Conservation (phyloP, 257 asterid species). For the Scutellaria galericulata region DNA sequence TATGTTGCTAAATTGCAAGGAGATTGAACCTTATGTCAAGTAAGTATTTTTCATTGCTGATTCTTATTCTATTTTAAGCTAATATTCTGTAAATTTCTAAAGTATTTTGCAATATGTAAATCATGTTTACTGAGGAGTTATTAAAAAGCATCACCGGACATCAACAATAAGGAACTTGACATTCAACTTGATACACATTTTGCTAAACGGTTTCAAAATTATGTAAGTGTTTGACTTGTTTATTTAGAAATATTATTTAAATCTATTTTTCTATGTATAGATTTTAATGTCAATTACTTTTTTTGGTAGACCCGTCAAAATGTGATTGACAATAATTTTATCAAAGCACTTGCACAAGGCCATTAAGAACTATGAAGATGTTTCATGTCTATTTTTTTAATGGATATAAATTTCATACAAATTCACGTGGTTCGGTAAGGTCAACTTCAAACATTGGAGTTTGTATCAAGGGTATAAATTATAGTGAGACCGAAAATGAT, state of each 20-base stretch:
- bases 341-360: not conserved
- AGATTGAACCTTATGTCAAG: not conserved
- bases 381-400: slow-evolving; percentile 1
- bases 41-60: not conserved
- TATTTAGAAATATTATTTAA: not conserved
- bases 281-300: not conserved
- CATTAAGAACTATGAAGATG: not conserved
- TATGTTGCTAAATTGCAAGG: not conserved
- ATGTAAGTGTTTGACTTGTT: not conserved
- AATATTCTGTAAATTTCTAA: not conserved
- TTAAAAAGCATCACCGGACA: not conserved
- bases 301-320: not conserved
- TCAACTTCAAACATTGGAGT: slow-evolving; percentile 3
- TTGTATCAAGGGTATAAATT: not conserved
- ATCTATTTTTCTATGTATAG: not conserved
- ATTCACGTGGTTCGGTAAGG: not conserved
- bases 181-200: not conserved
- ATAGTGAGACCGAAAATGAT: not conserved
- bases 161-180: not conserved
- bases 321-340: not conserved
- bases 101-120: not conserved
- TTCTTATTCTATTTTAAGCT: not conserved
- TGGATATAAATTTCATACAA: not conserved
- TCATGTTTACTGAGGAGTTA: not conserved
- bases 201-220: not conserved